Percentiles rank a stretch among this genome's conserved stretches.
Evolutionary conservation across 2,329 filamentous ascomycete genomes (phyloP).

Genomic region (Rhynchosporium agropyri): DNA sequence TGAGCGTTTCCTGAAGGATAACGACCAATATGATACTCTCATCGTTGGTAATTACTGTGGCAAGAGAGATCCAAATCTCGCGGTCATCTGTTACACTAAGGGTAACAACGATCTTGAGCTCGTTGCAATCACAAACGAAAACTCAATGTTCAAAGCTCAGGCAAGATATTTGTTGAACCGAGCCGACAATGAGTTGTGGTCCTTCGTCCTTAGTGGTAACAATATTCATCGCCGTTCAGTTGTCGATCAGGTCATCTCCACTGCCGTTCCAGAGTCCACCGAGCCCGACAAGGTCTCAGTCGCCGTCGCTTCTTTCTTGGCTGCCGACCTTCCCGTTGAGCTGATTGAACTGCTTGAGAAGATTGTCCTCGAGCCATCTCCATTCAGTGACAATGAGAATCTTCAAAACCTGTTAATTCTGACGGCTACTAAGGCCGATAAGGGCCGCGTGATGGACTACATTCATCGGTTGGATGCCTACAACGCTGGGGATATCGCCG

Average conservation of each 20-base stretch:
- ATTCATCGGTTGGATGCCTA: constrained; percentile 90
- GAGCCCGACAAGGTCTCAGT: constrained; percentile 95
- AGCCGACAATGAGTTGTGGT: constrained; percentile 88
- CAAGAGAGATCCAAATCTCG: constrained; percentile 92
- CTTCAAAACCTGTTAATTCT: constrained; percentile 96
- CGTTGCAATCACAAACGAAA: constrained; percentile 98
- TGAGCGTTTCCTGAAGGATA: constrained; percentile 96
- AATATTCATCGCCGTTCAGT: constrained; percentile 93
- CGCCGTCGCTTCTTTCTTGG: constrained; percentile 90
- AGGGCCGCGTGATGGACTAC: constrained; percentile 92
- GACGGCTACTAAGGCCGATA: constrained; percentile 95
- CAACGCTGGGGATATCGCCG: constrained; percentile 88
- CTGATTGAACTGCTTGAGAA: constrained; percentile 98
- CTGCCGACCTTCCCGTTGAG: constrained; percentile 87
- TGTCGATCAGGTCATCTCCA: constrained; percentile 94
- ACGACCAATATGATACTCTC: constrained; percentile 92
- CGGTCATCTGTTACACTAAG: constrained; percentile 69
- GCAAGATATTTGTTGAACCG: constrained; percentile 92
- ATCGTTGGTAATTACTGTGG: constrained; percentile 97
- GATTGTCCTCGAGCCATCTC: constrained; percentile 98
- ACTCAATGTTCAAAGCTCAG: constrained; percentile 99
- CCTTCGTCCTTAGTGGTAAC: constrained; percentile 91
- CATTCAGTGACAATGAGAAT: constrained; percentile 93
- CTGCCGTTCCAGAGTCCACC: constrained; percentile 87
- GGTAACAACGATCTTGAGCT: constrained; percentile 97